Evolutionary conservation across 2,329 filamentous ascomycete genomes (phyloP), one percentile per base, ranked within the genome.

Genomic region (Colletotrichum lentis): DNA sequence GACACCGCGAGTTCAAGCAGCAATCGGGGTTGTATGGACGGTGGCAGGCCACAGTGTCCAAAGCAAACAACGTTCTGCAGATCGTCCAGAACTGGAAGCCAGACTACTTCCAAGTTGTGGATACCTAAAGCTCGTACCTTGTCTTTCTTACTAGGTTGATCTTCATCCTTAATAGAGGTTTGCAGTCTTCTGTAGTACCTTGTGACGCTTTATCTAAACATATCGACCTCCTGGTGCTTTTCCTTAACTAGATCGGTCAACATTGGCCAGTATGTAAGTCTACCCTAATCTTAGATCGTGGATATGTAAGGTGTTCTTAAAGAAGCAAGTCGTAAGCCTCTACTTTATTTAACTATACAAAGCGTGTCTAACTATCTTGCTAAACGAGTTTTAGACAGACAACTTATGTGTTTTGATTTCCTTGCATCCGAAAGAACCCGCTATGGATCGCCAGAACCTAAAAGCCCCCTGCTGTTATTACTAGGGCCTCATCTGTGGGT

Each of bases 31-130:
- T 44, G 41, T 14, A 44, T 44, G 53, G 53, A 12, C n/a, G 53
- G 10, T 56, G 53, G 53, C 53, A 56, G 20, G 6, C 53, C n/a
- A 41, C 31, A 24, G 20, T 56, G 20, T 56, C 53, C 53, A 22
- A 35, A 22, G 53, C 53, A 12, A 56, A 56, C 31, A 27, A 56
- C 5, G 24, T 56, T 41, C n/a, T 56, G 7, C 27, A 27, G n/a
- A 35, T 56, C n/a, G 53, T 56, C 10, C 53, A 56, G 6, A 56
- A 56, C 20, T 56, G 53, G 53, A 35, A 35, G 18, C 53, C 53
- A 35, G 53, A 56, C 11, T 56, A 56, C 20, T 56, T 56, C 37
- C 27, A 35, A 8, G 53, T n/a, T 18, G 53, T 56, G 8, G 53
- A 56, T 22, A 22, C 53, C 10, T 8, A 27, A 22, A 27, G 53